Conservation (phyloP, 176 grass and related monocot species). For the Elymus sibiricus region DNA sequence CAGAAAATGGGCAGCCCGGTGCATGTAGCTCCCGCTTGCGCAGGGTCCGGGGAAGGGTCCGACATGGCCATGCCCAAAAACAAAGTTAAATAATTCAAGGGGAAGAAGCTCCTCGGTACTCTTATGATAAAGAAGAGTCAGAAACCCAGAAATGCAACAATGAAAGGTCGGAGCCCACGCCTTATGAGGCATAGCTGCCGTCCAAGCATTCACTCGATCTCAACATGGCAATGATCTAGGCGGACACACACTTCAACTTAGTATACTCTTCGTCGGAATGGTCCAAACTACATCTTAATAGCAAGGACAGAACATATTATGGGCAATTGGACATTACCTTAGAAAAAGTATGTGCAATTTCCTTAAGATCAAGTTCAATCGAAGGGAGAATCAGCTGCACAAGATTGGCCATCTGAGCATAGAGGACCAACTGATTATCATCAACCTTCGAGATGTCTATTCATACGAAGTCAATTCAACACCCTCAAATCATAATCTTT, state of each 20-base stretch:
- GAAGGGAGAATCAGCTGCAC: conserved; percentile 72
- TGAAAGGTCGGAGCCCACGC: background rate
- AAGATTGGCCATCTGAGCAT: conserved; percentile 95
- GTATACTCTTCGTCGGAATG: background rate
- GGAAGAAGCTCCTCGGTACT: background rate
- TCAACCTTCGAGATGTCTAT: conserved; percentile 72
- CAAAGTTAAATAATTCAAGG: background rate
- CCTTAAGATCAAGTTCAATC: conserved; percentile 67
- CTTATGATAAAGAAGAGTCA: background rate
- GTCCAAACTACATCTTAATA: background rate
- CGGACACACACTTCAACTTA: background rate
- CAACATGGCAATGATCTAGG: conserved; percentile 8
- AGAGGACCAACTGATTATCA: conserved; percentile 75
- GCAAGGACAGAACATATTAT: background rate
- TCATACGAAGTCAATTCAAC: conserved; percentile 32
- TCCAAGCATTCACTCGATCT: background rate
- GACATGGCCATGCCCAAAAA: background rate
- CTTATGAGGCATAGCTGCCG: background rate
- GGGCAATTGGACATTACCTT: conserved; percentile 57
- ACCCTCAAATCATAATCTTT: background rate
- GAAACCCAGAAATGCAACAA: background rate
- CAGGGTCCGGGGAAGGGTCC: too few relatives aligned
- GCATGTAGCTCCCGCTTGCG: too few relatives aligned
- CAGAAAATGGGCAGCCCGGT: too few relatives aligned
- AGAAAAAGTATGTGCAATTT: conserved; percentile 74